phyloP scores from a whole-genome alignment of 352 stramenopile species.

The Pythium graminicola region DNA sequence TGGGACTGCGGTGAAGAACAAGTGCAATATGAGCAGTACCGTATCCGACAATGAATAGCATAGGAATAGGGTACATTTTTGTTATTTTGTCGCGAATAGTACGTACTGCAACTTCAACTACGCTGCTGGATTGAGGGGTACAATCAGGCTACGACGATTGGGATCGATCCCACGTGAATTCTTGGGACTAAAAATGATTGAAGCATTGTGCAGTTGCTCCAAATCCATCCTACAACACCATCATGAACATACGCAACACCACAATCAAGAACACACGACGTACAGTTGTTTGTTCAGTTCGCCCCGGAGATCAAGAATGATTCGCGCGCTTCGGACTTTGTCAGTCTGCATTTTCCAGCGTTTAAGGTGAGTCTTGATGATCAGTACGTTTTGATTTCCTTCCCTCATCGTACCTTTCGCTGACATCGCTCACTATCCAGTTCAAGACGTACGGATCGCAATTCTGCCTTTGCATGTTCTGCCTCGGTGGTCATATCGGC shows the following conservation, averaged over 20 bases:
- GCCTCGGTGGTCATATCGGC: conserved; percentile 1
- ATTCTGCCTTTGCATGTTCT: conserved; percentile 2
- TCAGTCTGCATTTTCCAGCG: conserved; percentile 11
- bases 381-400: too few relatives aligned
- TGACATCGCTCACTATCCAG: conserved; percentile 18
- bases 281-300: conserved; percentile 29
- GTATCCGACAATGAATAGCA: conserved; percentile 2
- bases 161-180: conserved; percentile 27
- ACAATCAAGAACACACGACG: too few relatives aligned
- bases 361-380: not conserved
- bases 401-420: conserved; percentile 22
- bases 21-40: not conserved
- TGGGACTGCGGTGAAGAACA: not conserved
- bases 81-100: conserved; percentile 17
- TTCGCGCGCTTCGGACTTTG: conserved; percentile 20
- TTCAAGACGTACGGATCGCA: conserved; percentile 6
- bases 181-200: conserved; percentile 25
- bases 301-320: conserved; percentile 25
- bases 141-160: conserved; percentile 18
- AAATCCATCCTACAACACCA: conserved; percentile 22
- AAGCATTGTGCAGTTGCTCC: conserved; percentile 26
- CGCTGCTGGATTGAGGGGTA: conserved; percentile 14
- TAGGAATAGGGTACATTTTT: not conserved
- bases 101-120: conserved; percentile 7
- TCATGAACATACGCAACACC: too few relatives aligned